Evolutionary conservation across 2,329 filamentous ascomycete genomes (phyloP).

Genomic region (Albifimbria verrucaria): DNA sequence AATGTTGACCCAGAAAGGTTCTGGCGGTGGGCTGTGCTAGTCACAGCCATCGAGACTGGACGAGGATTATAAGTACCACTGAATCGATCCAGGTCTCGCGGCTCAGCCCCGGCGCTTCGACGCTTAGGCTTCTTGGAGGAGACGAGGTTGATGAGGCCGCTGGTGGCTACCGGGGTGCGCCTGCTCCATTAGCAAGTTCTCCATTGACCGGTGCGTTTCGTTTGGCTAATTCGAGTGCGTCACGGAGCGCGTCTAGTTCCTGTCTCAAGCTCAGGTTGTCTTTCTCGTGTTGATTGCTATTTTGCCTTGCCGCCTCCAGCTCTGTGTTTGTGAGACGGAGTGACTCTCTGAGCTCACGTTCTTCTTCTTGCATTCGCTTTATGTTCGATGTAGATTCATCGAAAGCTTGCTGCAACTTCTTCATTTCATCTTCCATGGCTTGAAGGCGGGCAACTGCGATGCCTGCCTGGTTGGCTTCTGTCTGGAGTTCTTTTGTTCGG

Average conservation of each 20-base stretch:
- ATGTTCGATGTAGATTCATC: slow-evolving; percentile 88
- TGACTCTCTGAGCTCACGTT: slow-evolving; percentile 79
- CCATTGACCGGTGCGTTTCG: slow-evolving; percentile 74
- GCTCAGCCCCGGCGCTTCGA: slow-evolving; percentile 84
- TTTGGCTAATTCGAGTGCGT: slow-evolving; percentile 86
- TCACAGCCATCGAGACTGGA: slow-evolving; percentile 92
- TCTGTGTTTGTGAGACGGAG: slow-evolving; percentile 77
- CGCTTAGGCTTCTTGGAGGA: slow-evolving; percentile 96
- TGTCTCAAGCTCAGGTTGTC: slow-evolving; percentile 84
- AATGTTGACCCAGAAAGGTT: slow-evolving; percentile 73
- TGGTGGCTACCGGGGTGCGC: slow-evolving; percentile 50
- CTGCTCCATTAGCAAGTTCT: slow-evolving; percentile 37
- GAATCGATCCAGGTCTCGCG: slow-evolving; percentile 82
- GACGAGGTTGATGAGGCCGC: slow-evolving; percentile 92
- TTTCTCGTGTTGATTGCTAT: slow-evolving; percentile 72
- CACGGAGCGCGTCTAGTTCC: slow-evolving; percentile 85
- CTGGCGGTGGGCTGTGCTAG: slow-evolving; percentile 63
- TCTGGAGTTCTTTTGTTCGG: slow-evolving; percentile 88
- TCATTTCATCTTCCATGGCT: slow-evolving; percentile 94
- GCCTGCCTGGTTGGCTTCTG: slow-evolving; percentile 95
- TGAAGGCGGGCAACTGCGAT: slow-evolving; percentile 88
- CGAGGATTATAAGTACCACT: slow-evolving; percentile 90
- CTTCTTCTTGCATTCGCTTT: slow-evolving; percentile 92
- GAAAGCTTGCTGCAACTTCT: slow-evolving; percentile 81
- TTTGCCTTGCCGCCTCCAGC: slow-evolving; percentile 73